Evolutionary conservation across 176 grass and related monocot genomes (phyloP).

Genomic region (Zea luxurians): DNA sequence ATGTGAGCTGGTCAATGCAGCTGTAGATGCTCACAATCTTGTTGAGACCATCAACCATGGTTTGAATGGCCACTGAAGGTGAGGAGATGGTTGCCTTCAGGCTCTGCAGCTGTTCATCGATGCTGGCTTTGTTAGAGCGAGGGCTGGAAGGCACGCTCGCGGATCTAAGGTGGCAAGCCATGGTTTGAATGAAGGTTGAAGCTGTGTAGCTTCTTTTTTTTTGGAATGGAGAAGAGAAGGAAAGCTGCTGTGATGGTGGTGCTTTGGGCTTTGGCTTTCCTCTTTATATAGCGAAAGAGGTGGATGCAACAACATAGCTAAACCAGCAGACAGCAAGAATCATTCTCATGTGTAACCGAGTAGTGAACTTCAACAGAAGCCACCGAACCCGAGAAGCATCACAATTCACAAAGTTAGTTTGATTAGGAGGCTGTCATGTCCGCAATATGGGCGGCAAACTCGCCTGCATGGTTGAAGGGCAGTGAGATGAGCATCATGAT

Average conservation of each 20-base stretch:
- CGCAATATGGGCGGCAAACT: neutral
- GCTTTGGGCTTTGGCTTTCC: neutral
- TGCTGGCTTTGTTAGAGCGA: neutral
- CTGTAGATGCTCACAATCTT: conserved; percentile 39
- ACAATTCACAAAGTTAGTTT: neutral
- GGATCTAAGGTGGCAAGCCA: conserved; percentile 16
- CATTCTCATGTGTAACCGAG: conserved; percentile 5
- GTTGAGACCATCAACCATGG: neutral
- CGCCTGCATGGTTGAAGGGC: neutral
- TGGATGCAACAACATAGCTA: neutral
- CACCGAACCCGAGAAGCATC: neutral
- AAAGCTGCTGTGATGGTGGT: conserved; percentile 8
- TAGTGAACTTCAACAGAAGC: neutral
- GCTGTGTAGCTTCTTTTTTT: neutral
- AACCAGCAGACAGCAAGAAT: conserved; percentile 29
- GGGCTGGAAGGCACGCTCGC: conserved; percentile 17
- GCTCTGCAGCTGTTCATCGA: conserved; percentile 21
- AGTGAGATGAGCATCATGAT: neutral
- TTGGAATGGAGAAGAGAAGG: conserved; percentile 18
- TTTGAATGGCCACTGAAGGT: conserved; percentile 9
- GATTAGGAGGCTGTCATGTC: conserved; percentile 24
- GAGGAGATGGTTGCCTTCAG: conserved; percentile 20
- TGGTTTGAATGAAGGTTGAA: neutral
- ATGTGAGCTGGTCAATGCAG: conserved; percentile 35
- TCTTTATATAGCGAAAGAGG: conserved; percentile 21